Percentiles rank a stretch among this genome's conserved stretches.
phyloP scores from a whole-genome alignment of 495 filamentous ascomycete species.

The Talaromyces stipitatus region DNA sequence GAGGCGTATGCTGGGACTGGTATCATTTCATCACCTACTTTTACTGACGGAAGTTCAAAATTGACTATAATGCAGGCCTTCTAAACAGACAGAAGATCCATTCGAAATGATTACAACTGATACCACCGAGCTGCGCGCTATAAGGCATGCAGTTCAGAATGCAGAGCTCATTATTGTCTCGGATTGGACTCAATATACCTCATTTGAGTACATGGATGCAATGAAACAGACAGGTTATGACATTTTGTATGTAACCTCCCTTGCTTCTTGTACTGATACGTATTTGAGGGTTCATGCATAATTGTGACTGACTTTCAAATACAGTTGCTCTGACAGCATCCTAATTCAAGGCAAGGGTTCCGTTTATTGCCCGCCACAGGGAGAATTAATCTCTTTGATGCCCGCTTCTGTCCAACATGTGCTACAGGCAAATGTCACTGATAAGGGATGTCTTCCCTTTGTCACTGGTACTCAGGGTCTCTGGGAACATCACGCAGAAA shows the following conservation, averaged over 20 bases:
- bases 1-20: background rate
- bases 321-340: conserved; percentile 38
- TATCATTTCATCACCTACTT: background rate
- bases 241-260: background rate
- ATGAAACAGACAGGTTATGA: conserved; percentile 7
- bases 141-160: conserved; percentile 35
- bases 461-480: conserved; percentile 22
- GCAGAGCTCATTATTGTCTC: conserved; percentile 42
- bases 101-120: conserved; percentile 39
- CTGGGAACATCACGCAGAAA: conserved; percentile 20
- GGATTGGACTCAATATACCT: conserved; percentile 47
- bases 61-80: background rate
- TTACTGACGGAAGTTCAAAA: background rate
- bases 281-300: background rate
- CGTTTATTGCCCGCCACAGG: conserved; percentile 36
- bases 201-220: conserved; percentile 32
- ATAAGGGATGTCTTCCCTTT: conserved; percentile 36
- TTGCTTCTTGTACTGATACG: background rate
- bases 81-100: conserved; percentile 21
- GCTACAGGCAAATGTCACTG: conserved; percentile 29
- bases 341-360: conserved; percentile 48
- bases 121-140: conserved; percentile 26
- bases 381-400: conserved; percentile 26
- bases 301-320: background rate
- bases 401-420: conserved; percentile 21